Base-by-base conservation (phyloP, 2,329 filamentous ascomycete genomes). In the Monilinia fructicola region DNA sequence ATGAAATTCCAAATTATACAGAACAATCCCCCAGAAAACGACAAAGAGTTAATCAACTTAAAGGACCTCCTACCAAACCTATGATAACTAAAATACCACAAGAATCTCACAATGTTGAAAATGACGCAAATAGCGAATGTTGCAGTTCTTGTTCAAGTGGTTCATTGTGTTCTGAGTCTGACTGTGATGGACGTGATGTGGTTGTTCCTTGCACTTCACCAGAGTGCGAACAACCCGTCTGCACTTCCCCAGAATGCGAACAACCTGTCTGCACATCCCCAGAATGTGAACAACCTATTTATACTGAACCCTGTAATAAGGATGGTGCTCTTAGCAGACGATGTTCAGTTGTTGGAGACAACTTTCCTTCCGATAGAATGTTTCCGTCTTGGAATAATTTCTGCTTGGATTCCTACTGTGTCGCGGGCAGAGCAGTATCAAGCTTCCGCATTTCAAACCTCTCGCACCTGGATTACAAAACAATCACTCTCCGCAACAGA, bases 121-220 rank as follows among this genome's bases (percentile, higher is more conserved):
- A 12, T 14, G 62, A 58, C 9, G 44, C 53, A 18, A 35, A 53
- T 1, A 74, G 72, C 61, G 69, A 71, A 64, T 75, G 74, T 62
- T 75, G 74, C 55, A 75, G 74, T 61, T 73, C 70, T 60, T 75
- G 74, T 58, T 67, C 71, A 52, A 71, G 69, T 35, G 71, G 73
- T 11, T 48, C 64, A 28, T 52, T 67, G 21, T 75, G 73, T 53
- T 68, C 67, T 18, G 68, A 71, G 23, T 69, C 73, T 11, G 69
- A 73, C 35, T 75, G 73, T 64, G 60, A 63, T 46, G 40, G 54
- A 48, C 66, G 46, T 31, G 65, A 65, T 14, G 66, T 67, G 14
- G 62, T 72, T 31, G 65, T 73, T 26, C 64, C 70, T 61, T 74
- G 73, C 54, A 69, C 54, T 54, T 58, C 67, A 9, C 54, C 68